Base-by-base conservation (phyloP, 1,284 basidiomycete species). In the Ustilago xerochloae region DNA sequence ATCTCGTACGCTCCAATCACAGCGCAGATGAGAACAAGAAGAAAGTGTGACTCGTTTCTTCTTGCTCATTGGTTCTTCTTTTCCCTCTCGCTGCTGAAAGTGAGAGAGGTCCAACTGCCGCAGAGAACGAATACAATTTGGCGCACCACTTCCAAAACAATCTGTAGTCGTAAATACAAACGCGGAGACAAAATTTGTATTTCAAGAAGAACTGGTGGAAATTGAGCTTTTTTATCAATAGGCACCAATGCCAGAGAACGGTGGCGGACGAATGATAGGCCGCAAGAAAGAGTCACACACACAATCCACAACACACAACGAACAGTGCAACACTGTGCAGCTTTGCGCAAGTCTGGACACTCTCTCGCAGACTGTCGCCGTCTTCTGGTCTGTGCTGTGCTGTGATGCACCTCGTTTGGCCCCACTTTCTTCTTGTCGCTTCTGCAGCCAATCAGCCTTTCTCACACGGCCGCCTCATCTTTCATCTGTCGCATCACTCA, bases 231-330 rank as follows among this genome's bases (percentile, higher is more conserved):
- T 30, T 35, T 54, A 29, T 43, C 46, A 41, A 20, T 9, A 8
- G 38, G 1, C 18, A 43, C 13, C 22, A n/a, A n/a, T n/a, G n/a
- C n/a, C n/a, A n/a, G n/a, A n/a, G n/a, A n/a, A n/a, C n/a, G 5
- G 41, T 24, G 22, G 16, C 41, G 28, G 49, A 57, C 64, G 58
- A 67, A 67, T 67, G 59, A 49, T 38, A 67, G 38, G 28, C 45
- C 64, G 54, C 39, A 54, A 32, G 51, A 49, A 56, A 68, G 65
- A 68, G 65, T 68, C 65, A 68, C 59, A 39, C 30, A 32, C 29
- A 41, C 1, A 26, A 53, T 13, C 10, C 18, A 29, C 30, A 57
- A n/a, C 32, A 50, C n/a, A n/a, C n/a, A n/a, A n/a, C n/a, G 48
- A 5, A 45, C 20, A 22, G 6, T 18, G 29, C 15, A 16, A 28